Conservation (phyloP, 768 basidiomycete genomes). For the Rhodotorula graminis region DNA sequence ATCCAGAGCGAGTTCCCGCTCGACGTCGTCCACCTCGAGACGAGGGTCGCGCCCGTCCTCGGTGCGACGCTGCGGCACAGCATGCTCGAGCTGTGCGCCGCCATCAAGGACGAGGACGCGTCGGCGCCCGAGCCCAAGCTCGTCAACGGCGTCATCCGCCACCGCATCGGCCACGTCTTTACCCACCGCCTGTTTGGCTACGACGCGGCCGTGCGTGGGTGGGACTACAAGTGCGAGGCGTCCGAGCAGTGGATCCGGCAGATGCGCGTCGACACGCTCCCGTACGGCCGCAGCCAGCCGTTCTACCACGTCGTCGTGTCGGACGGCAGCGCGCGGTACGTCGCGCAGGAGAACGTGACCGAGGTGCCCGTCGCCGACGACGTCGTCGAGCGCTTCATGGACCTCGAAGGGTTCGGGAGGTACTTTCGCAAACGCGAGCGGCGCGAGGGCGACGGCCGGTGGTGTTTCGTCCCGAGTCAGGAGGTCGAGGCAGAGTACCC, state of each 20-base stretch:
- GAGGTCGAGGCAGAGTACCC: constrained; percentile 27
- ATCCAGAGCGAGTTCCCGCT: constrained; percentile 25
- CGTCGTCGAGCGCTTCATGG: constrained; percentile 1
- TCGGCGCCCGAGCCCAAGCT: background rate
- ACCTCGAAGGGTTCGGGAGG: constrained; percentile 2
- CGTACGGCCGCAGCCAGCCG: constrained; percentile 24
- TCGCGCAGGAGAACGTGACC: constrained; percentile 35
- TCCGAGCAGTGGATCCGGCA: constrained; percentile 35
- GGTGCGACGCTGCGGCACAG: too few relatives aligned
- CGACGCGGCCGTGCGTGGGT: constrained; percentile 20
- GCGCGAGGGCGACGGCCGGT: background rate
- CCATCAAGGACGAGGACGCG: constrained; percentile 22
- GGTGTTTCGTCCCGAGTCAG: constrained; percentile 16
- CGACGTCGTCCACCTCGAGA: constrained; percentile 11
- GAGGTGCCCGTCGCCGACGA: background rate
- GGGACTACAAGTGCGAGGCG: constrained; percentile 35
- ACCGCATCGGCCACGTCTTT: constrained; percentile 22
- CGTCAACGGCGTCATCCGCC: constrained; percentile 5
- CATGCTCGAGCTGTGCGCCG: constrained; percentile 4
- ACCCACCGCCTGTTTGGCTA: constrained; percentile 27
- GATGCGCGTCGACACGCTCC: constrained; percentile 31
- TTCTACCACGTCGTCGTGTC: constrained; percentile 36
- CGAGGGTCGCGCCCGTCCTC: background rate
- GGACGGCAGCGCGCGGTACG: constrained; percentile 27
- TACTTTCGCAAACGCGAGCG: constrained; percentile 26